Conservation (phyloP, 192 early-diverging fungal genomes). For the Phlyctochytrium bullatum region DNA sequence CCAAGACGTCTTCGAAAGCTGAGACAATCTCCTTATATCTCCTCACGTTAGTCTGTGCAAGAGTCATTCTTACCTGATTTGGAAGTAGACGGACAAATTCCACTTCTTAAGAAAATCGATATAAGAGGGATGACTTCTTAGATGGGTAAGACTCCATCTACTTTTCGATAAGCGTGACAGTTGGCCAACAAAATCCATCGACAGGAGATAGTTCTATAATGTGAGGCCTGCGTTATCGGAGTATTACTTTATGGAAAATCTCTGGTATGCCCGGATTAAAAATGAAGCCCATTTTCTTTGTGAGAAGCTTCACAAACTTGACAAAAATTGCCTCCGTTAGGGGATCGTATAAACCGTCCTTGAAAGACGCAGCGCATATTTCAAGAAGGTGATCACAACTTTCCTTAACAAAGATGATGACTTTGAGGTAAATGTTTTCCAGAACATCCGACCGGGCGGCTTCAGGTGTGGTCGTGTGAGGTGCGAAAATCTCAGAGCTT, state of each 20-base stretch:
- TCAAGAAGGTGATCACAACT: conserved; percentile 54
- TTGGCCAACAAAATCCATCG: conserved; percentile 24
- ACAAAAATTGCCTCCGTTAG: conserved; percentile 64
- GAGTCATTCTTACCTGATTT: conserved; percentile 47
- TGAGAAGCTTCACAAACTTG: conserved; percentile 44
- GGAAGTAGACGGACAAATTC: conserved; percentile 46
- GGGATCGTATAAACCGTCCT: conserved; percentile 61
- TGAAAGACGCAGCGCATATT: conserved; percentile 53
- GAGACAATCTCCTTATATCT: conserved; percentile 41
- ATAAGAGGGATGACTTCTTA: conserved; percentile 27
- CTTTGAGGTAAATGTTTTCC: conserved; percentile 52
- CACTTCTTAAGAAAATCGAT: conserved; percentile 45
- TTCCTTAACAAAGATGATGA: conserved; percentile 50
- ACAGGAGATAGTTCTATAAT: conserved; percentile 23
- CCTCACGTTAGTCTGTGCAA: not conserved
- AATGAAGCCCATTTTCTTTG: conserved; percentile 48
- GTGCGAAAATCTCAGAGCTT: not conserved
- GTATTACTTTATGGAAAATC: conserved; percentile 61
- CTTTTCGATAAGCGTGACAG: conserved; percentile 23
- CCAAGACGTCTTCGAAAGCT: conserved; percentile 21
- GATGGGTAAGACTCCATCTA: conserved; percentile 3
- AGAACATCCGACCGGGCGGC: conserved; percentile 39
- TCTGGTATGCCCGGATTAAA: conserved; percentile 66
- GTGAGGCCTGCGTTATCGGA: not conserved
- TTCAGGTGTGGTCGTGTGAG: conserved; percentile 17